Percentiles rank a stretch among this genome's conserved stretches.
These are phyloP conservation scores for Cydonia oblonga DNA, from an alignment of 331 rosid genomes.

Conservation along the genomic window DNA sequence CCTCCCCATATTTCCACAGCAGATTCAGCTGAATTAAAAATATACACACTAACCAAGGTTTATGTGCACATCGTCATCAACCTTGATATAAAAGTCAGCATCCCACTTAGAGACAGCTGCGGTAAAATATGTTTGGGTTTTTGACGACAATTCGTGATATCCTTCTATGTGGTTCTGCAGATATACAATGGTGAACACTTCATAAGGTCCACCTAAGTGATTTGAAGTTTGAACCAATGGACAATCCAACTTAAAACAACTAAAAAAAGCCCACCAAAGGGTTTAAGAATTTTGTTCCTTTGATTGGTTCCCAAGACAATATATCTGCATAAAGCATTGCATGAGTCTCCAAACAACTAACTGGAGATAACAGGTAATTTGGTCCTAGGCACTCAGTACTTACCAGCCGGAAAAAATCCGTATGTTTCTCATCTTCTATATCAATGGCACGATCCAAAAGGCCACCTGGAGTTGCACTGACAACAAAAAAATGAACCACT, in stretches of 20 bases:
- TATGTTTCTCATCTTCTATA: constrained; percentile 38
- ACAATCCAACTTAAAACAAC: neutral
- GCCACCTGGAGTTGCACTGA: constrained; percentile 43
- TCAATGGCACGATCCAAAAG: constrained; percentile 50
- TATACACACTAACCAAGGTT: constrained; percentile 34
- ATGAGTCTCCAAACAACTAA: constrained; percentile 1
- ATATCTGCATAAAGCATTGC: neutral
- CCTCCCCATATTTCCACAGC: neutral
- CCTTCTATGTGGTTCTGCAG: constrained; percentile 52
- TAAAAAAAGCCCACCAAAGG: neutral
- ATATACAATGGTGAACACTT: neutral
- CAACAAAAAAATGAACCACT: neutral
- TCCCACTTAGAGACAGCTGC: constrained; percentile 58
- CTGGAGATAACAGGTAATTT: neutral
- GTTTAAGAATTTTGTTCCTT: constrained; percentile 1
- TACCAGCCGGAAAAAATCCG: constrained; percentile 49
- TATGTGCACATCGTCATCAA: constrained; percentile 53
- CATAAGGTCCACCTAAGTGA: neutral
- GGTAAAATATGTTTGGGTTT: constrained; percentile 44
- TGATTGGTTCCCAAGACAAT: neutral
- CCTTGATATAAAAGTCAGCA: constrained; percentile 56
- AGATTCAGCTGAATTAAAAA: neutral
- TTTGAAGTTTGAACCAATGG: neutral
- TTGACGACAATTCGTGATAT: constrained; percentile 46
- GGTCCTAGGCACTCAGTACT: neutral